Conservation (phyloP, 352 stramenopile genomes). For the Pythium oligandrum region DNA sequence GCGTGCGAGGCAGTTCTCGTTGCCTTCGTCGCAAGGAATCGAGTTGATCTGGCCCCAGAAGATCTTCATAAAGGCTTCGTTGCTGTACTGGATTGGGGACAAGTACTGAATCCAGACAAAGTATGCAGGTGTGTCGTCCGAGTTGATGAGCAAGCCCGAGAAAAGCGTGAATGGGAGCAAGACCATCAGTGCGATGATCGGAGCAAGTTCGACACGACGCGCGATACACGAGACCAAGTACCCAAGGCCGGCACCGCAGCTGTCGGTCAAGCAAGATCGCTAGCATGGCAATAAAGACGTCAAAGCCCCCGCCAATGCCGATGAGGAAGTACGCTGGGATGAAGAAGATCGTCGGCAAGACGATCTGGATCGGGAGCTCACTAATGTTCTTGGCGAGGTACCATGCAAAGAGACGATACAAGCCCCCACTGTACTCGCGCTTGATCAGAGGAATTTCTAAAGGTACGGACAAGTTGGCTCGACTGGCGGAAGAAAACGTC, state of each 20-base stretch:
- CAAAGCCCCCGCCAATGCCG: slow-evolving; percentile 23
- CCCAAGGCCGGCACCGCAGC: slow-evolving; percentile 21
- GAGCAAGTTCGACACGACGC: slow-evolving; percentile 25
- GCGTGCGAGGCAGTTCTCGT: slow-evolving; percentile 26
- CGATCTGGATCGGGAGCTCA: slow-evolving; percentile 39
- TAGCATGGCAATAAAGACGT: slow-evolving; percentile 32
- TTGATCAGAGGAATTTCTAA: slow-evolving; percentile 23
- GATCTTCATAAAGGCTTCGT: slow-evolving; percentile 34
- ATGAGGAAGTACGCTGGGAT: slow-evolving; percentile 41
- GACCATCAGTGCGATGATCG: slow-evolving; percentile 38
- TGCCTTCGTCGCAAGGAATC: slow-evolving; percentile 39
- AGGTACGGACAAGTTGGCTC: slow-evolving; percentile 17
- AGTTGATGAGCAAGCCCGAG: slow-evolving; percentile 42
- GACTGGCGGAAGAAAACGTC: slow-evolving; percentile 23
- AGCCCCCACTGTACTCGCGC: slow-evolving; percentile 36
- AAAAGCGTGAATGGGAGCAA: slow-evolving; percentile 46
- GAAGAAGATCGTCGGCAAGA: slow-evolving; percentile 36
- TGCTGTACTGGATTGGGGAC: slow-evolving; percentile 52
- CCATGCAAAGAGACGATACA: slow-evolving; percentile 37
- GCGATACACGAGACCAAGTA: slow-evolving; percentile 40
- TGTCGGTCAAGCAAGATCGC: slow-evolving; percentile 27
- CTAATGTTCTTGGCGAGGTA: slow-evolving; percentile 48
- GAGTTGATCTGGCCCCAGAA: slow-evolving; percentile 32
- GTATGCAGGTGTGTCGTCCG: slow-evolving; percentile 27
- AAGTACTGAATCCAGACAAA: slow-evolving; percentile 60